Base-by-base conservation (phyloP, 2,329 filamentous ascomycete species). In the Lasiodiplodia sp. region DNA sequence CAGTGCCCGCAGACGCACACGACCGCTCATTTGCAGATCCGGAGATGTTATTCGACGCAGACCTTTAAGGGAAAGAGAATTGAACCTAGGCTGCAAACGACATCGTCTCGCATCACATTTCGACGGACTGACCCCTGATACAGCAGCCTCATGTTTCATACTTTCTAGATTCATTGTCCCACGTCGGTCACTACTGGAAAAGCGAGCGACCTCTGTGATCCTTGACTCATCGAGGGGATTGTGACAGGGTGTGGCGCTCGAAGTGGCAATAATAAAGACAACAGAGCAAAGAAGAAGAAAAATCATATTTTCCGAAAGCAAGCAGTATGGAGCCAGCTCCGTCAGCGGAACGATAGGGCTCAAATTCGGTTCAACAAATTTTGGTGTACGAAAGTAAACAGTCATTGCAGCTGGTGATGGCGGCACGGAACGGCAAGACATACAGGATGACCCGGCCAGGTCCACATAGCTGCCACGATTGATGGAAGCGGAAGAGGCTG, bases 21-120 rank as follows among this genome's bases (percentile, higher is more conserved):
- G 34, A 56, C 16, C 23, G 49, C 37, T 21, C 56, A 51, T 7
- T n/a, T 66, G 23, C 63, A 47, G 63, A 56, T 12, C 11, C 51
- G 5, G 63, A 66, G 44, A 56, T 66, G 52, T 7, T 66, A 8
- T 66, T 66, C 31, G n/a, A 56, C 34, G 25, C 6, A 8, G 34
- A 47, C 11, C 4, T 37, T 34, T 44, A 21, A 34, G n/a, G n/a
- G 31, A 28, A 56, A 18, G 10, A 28, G 51, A 18, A 47, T n/a
- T 47, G 23, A 18, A 12, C 5, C 25, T 37, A 52, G 12, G n/a
- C 18, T 21, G n/a, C 28, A 51, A 63, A 16, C 58, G n/a, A 23
- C 14, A 10, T 21, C 31, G 25, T 25, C 4, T 23, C 18, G 47
- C 28, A 38, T 52, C n/a, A 8, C 8, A 64, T 31, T 18, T 37